Evolutionary conservation across 2,329 filamentous ascomycete species (phyloP).

Genomic region (Stromatinia cepivora): DNA sequence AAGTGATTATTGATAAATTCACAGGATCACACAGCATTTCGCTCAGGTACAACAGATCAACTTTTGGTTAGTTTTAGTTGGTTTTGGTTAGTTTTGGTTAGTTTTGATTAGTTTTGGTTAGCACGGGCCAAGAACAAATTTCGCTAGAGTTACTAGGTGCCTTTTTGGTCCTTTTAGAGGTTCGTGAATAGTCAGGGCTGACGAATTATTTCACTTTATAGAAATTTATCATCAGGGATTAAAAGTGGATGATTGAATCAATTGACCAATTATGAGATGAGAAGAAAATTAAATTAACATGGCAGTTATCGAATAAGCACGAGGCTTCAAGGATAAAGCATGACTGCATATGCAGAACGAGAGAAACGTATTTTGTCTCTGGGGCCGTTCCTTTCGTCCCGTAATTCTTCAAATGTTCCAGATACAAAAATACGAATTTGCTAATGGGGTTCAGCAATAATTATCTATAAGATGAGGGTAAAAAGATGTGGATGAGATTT

Average conservation of each 20-base stretch:
- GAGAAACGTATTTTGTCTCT: slow-evolving; percentile 9
- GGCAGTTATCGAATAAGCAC: slow-evolving; percentile 18
- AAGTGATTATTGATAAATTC: slow-evolving; percentile 6
- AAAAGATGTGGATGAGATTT: neutral
- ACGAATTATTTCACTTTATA: slow-evolving; percentile 16
- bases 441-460: neutral
- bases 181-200: slow-evolving; percentile 17
- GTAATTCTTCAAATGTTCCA: neutral
- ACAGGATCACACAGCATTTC: neutral
- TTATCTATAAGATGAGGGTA: neutral
- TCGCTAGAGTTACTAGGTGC: slow-evolving; percentile 17
- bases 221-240: neutral
- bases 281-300: slow-evolving; percentile 17
- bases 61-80: slow-evolving; percentile 4
- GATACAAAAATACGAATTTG: neutral
- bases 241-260: neutral
- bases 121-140: slow-evolving; percentile 20
- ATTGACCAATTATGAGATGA: slow-evolving; percentile 15
- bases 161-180: neutral
- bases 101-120: slow-evolving; percentile 2
- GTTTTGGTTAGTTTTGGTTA: slow-evolving; percentile 7
- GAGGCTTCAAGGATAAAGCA: slow-evolving; percentile 10
- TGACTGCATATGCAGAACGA: neutral
- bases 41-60: slow-evolving; percentile 14
- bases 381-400: slow-evolving; percentile 1